Conservation (phyloP, 2,329 filamentous ascomycete genomes). For the Trichoderma atroviride region DNA sequence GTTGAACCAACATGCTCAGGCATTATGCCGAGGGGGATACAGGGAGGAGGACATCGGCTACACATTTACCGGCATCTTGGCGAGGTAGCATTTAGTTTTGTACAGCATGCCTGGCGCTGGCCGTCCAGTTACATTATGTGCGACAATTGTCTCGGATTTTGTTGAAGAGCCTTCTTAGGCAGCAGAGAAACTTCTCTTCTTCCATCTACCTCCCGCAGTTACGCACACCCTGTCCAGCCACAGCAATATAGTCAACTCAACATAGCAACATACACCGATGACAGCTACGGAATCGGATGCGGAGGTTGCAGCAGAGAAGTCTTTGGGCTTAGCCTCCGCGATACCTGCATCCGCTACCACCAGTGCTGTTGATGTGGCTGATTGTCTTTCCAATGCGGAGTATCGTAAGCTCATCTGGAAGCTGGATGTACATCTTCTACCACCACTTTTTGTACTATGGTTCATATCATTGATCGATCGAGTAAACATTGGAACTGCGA, state of each 20-base stretch:
- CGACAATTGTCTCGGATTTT: neutral
- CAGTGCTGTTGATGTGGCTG: neutral
- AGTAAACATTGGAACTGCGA: constrained; percentile 34
- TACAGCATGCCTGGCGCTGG: neutral
- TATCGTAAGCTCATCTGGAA: constrained; percentile 36
- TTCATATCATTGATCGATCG: constrained; percentile 35
- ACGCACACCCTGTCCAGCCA: constrained; percentile 7
- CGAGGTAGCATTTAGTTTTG: neutral
- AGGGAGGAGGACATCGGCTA: neutral
- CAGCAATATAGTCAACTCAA: neutral
- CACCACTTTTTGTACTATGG: constrained; percentile 36
- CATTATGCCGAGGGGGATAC: neutral
- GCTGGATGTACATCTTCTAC: constrained; percentile 32
- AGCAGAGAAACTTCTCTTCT: neutral
- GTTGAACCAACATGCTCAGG: neutral
- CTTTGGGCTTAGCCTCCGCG: constrained; percentile 14
- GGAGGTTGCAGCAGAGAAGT: constrained; percentile 19
- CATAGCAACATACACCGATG: neutral
- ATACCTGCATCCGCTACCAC: neutral
- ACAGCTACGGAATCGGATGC: neutral
- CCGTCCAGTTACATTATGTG: neutral
- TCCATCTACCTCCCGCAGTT: constrained; percentile 4
- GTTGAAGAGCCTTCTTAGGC: neutral
- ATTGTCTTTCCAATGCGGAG: constrained; percentile 6
- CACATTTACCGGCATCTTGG: neutral